Percentiles rank a stretch among this genome's conserved stretches.
Conservation (phyloP, 805 yeast species). For the Wickerhamiella lipophila region DNA sequence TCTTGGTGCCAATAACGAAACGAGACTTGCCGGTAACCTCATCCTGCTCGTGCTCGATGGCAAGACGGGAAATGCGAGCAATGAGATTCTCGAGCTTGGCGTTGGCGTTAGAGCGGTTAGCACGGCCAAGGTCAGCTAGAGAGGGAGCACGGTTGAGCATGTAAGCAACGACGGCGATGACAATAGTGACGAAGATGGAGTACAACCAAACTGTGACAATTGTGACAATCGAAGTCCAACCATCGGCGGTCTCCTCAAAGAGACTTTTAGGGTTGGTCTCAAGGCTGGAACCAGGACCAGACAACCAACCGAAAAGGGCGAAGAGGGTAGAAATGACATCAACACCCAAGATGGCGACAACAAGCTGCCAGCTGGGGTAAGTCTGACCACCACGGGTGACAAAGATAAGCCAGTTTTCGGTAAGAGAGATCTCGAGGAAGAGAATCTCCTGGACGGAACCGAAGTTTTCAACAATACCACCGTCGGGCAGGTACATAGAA, state of each 20-base stretch:
- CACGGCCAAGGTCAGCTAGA: constrained; percentile 28
- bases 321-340: constrained; percentile 87
- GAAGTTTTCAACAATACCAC: constrained; percentile 86
- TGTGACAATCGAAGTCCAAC: constrained; percentile 92
- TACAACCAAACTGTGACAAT: constrained; percentile 87
- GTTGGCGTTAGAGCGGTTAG: constrained; percentile 25
- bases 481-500: constrained; percentile 68
- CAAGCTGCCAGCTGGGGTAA: constrained; percentile 96
- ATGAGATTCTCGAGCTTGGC: constrained; percentile 29
- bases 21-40: constrained; percentile 25
- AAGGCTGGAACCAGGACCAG: constrained; percentile 27
- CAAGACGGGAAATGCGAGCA: constrained; percentile 29
- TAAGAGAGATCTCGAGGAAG: constrained; percentile 86
- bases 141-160: constrained; percentile 35
- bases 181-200: constrained; percentile 93
- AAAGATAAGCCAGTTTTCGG: constrained; percentile 97
- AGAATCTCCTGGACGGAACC: constrained; percentile 90
- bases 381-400: constrained; percentile 96
- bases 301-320: constrained; percentile 86
- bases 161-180: constrained; percentile 92
- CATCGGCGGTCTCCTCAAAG: constrained; percentile 50
- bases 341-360: constrained; percentile 85
- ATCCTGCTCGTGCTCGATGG: constrained; percentile 30
- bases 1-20: constrained; percentile 27
- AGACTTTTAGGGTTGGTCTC: constrained; percentile 25